Conservation (phyloP, 2,329 filamentous ascomycete genomes). For the Leptosphaerulina australis region DNA sequence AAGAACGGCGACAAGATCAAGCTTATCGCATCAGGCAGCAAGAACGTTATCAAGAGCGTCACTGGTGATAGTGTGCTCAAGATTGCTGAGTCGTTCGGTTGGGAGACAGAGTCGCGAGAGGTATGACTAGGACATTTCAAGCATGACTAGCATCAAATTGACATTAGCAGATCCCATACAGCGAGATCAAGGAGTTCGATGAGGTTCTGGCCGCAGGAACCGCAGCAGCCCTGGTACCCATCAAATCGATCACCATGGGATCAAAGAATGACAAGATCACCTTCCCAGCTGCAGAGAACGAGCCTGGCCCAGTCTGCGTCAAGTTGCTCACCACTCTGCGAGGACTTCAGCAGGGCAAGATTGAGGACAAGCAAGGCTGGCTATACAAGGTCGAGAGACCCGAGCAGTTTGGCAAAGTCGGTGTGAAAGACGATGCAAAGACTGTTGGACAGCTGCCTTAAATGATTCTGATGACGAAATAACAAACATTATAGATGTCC, state of each 20-base stretch:
- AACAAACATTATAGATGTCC: neutral
- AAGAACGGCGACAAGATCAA: conserved; percentile 67
- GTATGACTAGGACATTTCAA: conserved; percentile 51
- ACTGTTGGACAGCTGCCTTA: conserved; percentile 46
- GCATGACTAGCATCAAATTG: neutral
- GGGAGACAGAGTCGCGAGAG: conserved; percentile 77
- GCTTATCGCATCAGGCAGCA: conserved; percentile 84
- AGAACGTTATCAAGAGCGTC: conserved; percentile 84
- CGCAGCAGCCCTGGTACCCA: conserved; percentile 87
- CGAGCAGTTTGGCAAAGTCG: conserved; percentile 43
- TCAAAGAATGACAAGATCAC: conserved; percentile 62
- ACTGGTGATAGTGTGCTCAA: conserved; percentile 79
- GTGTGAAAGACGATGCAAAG: conserved; percentile 29
- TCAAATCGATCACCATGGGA: conserved; percentile 82
- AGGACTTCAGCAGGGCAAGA: conserved; percentile 82
- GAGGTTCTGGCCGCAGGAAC: conserved; percentile 94
- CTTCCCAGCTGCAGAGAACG: conserved; percentile 64
- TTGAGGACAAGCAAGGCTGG: conserved; percentile 80
- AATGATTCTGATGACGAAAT: neutral
- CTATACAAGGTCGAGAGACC: conserved; percentile 55
- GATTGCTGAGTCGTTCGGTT: conserved; percentile 79
- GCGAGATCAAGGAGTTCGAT: conserved; percentile 66
- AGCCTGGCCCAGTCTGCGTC: conserved; percentile 74
- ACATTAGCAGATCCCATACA: conserved; percentile 65
- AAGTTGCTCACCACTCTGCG: conserved; percentile 78